These are phyloP conservation scores for Nigrograna mackinnonii DNA, from an alignment of 2,329 filamentous ascomycete species.

Conservation along the genomic window DNA sequence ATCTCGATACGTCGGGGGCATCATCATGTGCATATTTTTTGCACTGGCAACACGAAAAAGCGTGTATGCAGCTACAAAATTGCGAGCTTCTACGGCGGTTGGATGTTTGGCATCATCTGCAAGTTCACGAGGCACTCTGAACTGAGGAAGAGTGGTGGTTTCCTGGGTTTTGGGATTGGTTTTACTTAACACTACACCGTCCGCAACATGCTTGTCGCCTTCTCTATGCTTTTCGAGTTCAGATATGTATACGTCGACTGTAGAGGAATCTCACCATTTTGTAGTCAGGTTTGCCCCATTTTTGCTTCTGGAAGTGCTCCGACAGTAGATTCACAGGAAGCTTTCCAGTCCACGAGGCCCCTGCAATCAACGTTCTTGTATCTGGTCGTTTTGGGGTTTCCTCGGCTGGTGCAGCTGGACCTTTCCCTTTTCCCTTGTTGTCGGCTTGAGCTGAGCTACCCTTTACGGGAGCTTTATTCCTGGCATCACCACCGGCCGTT, in stretches of 20 bases:
- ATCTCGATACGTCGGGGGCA: constrained; percentile 86
- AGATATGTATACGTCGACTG: no score
- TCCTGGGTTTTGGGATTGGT: constrained; percentile 83
- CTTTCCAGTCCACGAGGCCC: constrained; percentile 96
- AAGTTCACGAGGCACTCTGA: constrained; percentile 77
- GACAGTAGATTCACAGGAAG: constrained; percentile 90
- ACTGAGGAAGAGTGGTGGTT: constrained; percentile 73
- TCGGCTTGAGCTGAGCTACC: constrained; percentile 10
- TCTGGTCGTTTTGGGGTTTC: constrained; percentile 62
- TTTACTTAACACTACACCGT: constrained; percentile 71
- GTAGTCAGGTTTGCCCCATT: constrained; percentile 94
- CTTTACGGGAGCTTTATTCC: no score
- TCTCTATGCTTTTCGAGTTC: constrained; percentile 69
- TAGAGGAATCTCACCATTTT: no score
- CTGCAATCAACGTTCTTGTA: constrained; percentile 81
- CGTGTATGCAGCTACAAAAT: constrained; percentile 90
- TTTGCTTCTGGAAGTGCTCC: constrained; percentile 94
- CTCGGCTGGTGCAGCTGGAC: constrained; percentile 24
- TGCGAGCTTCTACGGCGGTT: constrained; percentile 85
- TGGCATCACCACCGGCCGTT: constrained; percentile 20
- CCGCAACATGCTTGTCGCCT: constrained; percentile 77
- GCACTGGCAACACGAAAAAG: constrained; percentile 92
- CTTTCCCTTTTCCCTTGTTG: constrained; percentile 39
- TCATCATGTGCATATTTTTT: constrained; percentile 92
- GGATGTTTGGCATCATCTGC: constrained; percentile 75